Evolutionary conservation across 345 rosid genomes (phyloP), one percentile per base, ranked within the genome.

Genomic region (Stellera chamaejasme): DNA sequence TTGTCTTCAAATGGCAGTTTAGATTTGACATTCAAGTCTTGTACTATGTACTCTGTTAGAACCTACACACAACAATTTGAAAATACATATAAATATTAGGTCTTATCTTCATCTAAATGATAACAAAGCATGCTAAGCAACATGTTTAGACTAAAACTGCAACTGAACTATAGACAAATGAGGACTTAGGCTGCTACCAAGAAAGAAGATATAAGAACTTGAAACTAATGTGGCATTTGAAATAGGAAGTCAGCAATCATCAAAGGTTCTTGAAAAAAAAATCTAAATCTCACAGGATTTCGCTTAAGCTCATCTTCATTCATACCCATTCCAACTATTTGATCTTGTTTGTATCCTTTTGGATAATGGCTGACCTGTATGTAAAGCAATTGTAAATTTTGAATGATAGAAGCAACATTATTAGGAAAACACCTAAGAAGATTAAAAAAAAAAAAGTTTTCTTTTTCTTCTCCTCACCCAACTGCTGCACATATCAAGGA

Each of bases 401-500:
- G 39, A 32, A 32, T 32, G 7, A 32, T 32, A 32, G 9, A 32
- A 32, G 9, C 5, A n/a, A 49, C 27, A 16, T 3, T 10, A 14
- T 49, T 49, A 49, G 3, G 50, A 49, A 49, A n/a, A 10, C 27
- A 14, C 16, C 6, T 1, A 46, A 46, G 7, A 6, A 46, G 50
- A 55, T 13, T 32, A 32, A 32, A 32, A 3, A 32, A 32, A 2
- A 2, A 32, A 32, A 32, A 32, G 39, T 8, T 32, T 8, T 19
- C 23, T 19, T 19, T 19, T 19, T 19, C 23, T 19, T 32, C 9
- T 11, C 44, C 88, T 50, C 70, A 88, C 96, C 96, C 96, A 88
- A 80, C 96, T 88, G 76, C 98, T 82, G 72, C 90, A 92, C 83
- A 84, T 81, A 69, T 92, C 96, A n/a, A 86, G 79, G 57, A 92